Evolutionary conservation across 139 green algal genomes (phyloP).

Genomic region (Pleodorina starrii): DNA sequence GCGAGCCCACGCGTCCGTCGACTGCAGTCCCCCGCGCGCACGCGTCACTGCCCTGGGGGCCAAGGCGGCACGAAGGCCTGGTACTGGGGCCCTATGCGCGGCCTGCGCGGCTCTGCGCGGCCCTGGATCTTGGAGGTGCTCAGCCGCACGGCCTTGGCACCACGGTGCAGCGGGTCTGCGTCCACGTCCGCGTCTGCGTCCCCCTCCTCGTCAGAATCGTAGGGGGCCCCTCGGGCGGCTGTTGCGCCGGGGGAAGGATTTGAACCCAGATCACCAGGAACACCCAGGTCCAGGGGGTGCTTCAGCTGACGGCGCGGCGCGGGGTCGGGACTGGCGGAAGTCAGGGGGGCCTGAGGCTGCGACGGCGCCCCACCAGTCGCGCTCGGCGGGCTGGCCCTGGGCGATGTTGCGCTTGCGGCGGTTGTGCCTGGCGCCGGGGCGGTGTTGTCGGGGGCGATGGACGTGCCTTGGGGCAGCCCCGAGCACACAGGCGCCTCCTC

Average conservation of each 20-base stretch:
- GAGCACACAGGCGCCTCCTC: neutral
- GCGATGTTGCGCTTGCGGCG: neutral
- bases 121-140: constrained; percentile 35
- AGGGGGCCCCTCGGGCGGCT: neutral
- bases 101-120: constrained; percentile 31
- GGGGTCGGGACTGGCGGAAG: neutral
- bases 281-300: neutral
- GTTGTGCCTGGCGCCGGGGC: neutral
- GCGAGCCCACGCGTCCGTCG: no score
- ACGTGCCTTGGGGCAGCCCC: neutral
- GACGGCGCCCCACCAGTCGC: neutral
- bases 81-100: constrained; percentile 53
- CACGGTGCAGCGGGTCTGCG: neutral
- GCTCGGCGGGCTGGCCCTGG: neutral
- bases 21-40: no score
- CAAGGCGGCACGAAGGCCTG: constrained; percentile 50
- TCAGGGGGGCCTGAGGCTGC: neutral
- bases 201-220: neutral
- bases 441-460: neutral
- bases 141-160: constrained; percentile 12
- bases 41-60: neutral
- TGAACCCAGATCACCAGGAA: neutral
- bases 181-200: neutral
- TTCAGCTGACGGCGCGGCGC: neutral
- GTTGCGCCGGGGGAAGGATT: neutral